phyloP scores from a whole-genome alignment of 805 yeast genomes.

The Metschnikowia noctiluminum region DNA sequence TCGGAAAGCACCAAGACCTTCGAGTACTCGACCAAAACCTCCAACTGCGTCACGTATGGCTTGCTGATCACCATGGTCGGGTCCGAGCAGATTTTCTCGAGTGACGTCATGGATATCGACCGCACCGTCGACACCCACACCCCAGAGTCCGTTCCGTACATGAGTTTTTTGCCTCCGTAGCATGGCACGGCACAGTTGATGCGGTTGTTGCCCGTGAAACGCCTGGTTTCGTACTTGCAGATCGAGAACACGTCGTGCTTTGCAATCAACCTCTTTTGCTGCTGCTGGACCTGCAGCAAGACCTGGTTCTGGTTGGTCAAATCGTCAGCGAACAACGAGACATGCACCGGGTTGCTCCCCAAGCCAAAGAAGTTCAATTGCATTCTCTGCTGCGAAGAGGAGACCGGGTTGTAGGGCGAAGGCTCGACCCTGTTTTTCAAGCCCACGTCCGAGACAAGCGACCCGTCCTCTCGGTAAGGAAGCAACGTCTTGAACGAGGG shows the following conservation, averaged over 20 bases:
- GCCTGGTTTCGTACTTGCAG: constrained; percentile 68
- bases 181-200: constrained; percentile 91
- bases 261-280: constrained; percentile 68
- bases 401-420: constrained; percentile 25
- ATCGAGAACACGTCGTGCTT: constrained; percentile 77
- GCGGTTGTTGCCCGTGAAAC: constrained; percentile 69
- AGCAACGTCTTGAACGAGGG: constrained; percentile 53
- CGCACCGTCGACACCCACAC: constrained; percentile 76
- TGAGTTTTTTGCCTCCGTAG: constrained; percentile 87
- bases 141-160: constrained; percentile 92
- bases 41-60: constrained; percentile 80
- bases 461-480: constrained; percentile 32
- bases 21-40: constrained; percentile 87
- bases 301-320: constrained; percentile 70
- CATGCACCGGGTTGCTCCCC: constrained; percentile 53
- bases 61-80: constrained; percentile 76
- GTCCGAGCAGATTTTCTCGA: constrained; percentile 53
- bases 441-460: constrained; percentile 35
- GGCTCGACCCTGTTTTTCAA: constrained; percentile 27
- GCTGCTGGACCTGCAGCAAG: constrained; percentile 73
- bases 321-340: constrained; percentile 51
- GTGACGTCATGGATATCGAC: constrained; percentile 48
- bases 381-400: constrained; percentile 33
- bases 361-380: constrained; percentile 52
- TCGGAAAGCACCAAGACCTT: constrained; percentile 79